Evolutionary conservation across 805 yeast genomes (phyloP).

Genomic region (Nakazawaea sp.): DNA sequence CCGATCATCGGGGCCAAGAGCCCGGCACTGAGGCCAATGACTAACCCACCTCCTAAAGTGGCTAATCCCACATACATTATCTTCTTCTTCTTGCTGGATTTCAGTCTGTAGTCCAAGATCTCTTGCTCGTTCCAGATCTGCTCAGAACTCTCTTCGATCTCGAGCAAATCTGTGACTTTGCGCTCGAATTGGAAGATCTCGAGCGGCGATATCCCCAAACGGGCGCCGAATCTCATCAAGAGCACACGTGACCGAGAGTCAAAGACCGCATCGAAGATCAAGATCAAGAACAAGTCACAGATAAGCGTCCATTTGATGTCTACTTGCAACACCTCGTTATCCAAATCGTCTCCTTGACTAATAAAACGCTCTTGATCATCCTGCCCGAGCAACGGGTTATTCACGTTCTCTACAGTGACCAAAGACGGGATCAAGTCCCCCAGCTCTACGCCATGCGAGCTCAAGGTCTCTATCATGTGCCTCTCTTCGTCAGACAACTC

Average conservation of each 20-base stretch:
- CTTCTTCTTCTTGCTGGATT: slow-evolving; percentile 56
- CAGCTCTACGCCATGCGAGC: slow-evolving; percentile 76
- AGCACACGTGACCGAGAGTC: slow-evolving; percentile 85
- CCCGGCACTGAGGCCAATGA: slow-evolving; percentile 93
- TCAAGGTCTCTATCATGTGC: slow-evolving; percentile 78
- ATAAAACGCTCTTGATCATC: slow-evolving; percentile 14
- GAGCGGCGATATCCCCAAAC: slow-evolving; percentile 48
- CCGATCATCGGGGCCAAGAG: slow-evolving; percentile 96
- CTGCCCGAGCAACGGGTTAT: slow-evolving; percentile 38
- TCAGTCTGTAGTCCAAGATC: slow-evolving; percentile 66
- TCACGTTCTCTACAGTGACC: slow-evolving; percentile 39
- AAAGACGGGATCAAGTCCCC: slow-evolving; percentile 64
- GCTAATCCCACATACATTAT: slow-evolving; percentile 89
- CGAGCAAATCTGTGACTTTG: slow-evolving; percentile 83
- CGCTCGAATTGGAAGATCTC: slow-evolving; percentile 88
- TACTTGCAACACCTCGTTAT: slow-evolving; percentile 39
- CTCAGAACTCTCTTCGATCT: slow-evolving; percentile 76
- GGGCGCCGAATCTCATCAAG: slow-evolving; percentile 59
- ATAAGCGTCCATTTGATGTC: slow-evolving; percentile 91
- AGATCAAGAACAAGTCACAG: slow-evolving; percentile 80
- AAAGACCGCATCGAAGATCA: slow-evolving; percentile 78
- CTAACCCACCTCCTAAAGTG: slow-evolving; percentile 91
- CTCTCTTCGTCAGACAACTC: slow-evolving; percentile 73
- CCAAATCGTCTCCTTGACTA: slow-evolving; percentile 21
- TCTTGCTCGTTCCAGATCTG: slow-evolving; percentile 70